Evolutionary conservation across 177 flowering plant species (phyloP).

Genomic region (Vitis hybrid): DNA sequence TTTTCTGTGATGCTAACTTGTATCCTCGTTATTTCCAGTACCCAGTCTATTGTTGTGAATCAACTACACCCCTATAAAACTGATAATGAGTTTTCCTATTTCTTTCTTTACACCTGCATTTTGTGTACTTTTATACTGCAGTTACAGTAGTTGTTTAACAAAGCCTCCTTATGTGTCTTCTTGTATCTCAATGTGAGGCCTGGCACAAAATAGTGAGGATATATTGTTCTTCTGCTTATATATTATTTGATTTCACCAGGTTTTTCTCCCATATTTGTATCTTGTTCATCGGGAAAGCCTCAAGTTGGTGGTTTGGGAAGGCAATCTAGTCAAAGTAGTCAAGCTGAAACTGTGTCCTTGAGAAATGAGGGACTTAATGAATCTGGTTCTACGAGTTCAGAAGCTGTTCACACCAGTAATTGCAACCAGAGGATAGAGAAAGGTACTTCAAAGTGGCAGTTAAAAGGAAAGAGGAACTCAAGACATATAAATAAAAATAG

Average conservation of each 20-base stretch:
- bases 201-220: not conserved
- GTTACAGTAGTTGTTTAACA: not conserved
- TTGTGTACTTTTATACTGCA: not conserved
- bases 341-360: conserved; percentile 29
- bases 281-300: conserved; percentile 32
- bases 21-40: too few relatives aligned
- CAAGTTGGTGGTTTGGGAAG: conserved; percentile 14
- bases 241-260: conserved; percentile 31
- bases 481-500: conserved; percentile 36
- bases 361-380: conserved; percentile 44
- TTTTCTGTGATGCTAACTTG: too few relatives aligned
- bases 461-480: conserved; percentile 69
- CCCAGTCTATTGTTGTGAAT: too few relatives aligned
- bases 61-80: too few relatives aligned
- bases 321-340: conserved; percentile 37
- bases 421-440: conserved; percentile 35
- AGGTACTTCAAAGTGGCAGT: conserved; percentile 68
- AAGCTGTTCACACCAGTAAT: conserved; percentile 22
- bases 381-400: conserved; percentile 41
- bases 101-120: not conserved
- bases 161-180: not conserved
- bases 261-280: conserved; percentile 24
- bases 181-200: too few relatives aligned
- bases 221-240: not conserved
- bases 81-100: too few relatives aligned